These are phyloP conservation scores for Trichoderma sp. DNA, from an alignment of 2,329 filamentous ascomycete genomes.

Conservation along the genomic window DNA sequence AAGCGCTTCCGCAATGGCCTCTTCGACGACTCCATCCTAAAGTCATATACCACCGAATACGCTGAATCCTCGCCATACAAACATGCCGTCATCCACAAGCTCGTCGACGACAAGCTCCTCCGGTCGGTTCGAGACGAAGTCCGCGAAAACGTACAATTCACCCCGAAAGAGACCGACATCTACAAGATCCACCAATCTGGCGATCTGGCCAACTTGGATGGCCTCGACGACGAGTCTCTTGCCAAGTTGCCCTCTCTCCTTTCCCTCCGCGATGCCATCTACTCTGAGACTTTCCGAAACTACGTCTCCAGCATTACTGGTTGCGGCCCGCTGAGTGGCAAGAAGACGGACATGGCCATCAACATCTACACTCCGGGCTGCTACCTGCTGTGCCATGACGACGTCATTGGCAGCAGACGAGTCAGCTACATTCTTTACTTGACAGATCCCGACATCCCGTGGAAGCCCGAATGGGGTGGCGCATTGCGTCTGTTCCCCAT, in stretches of 20 bases:
- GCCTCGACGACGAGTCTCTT: slow-evolving; percentile 82
- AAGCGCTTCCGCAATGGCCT: slow-evolving; percentile 66
- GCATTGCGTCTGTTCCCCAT: slow-evolving; percentile 85
- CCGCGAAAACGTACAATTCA: slow-evolving; percentile 87
- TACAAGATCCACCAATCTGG: slow-evolving; percentile 99
- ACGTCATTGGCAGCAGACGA: slow-evolving; percentile 94
- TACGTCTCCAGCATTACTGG: slow-evolving; percentile 86
- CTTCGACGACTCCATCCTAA: slow-evolving; percentile 61
- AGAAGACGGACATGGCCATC: slow-evolving; percentile 98
- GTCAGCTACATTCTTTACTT: slow-evolving; percentile 98
- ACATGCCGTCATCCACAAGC: slow-evolving; percentile 81
- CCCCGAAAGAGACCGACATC: slow-evolving; percentile 98
- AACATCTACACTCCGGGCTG: slow-evolving; percentile 97
- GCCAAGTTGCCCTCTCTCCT: slow-evolving; percentile 87
- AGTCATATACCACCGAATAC: slow-evolving; percentile 63
- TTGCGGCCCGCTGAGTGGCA: slow-evolving; percentile 83
- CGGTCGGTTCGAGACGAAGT: slow-evolving; percentile 88
- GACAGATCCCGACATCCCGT: slow-evolving; percentile 85
- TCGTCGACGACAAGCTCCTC: slow-evolving; percentile 80
- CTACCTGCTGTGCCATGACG: slow-evolving; percentile 94
- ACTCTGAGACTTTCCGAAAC: slow-evolving; percentile 84
- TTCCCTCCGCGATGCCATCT: slow-evolving; percentile 87
- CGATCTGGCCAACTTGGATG: slow-evolving; percentile 94
- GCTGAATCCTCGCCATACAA: slow-evolving; percentile 74
- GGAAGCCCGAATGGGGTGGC: slow-evolving; percentile 91